These are phyloP conservation scores for Cyberlindnera nakhonratchasimensis DNA, from an alignment of 805 yeast species.

Conservation along the genomic window DNA sequence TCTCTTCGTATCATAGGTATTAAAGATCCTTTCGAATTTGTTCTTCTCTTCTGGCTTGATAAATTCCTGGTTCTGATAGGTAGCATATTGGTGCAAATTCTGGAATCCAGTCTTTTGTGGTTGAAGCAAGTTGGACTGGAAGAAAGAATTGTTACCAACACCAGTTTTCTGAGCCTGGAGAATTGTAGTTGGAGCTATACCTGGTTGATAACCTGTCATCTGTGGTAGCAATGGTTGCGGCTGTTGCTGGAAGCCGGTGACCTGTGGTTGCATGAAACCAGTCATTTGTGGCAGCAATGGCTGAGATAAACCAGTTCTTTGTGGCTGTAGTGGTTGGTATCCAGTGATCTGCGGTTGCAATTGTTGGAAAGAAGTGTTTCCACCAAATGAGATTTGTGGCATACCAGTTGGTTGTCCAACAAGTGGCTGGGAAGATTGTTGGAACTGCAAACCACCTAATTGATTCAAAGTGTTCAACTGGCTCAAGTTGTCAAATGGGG, in stretches of 20 bases:
- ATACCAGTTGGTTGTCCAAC: conserved; percentile 22
- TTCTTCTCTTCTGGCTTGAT: conserved; percentile 85
- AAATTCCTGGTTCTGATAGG: conserved; percentile 47
- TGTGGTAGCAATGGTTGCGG: conserved; percentile 34
- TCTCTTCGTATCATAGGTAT: conserved; percentile 73
- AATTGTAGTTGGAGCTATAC: conserved; percentile 30
- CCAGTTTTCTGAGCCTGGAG: conserved; percentile 68
- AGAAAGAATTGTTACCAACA: conserved; percentile 39
- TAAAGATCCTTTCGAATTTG: conserved; percentile 82
- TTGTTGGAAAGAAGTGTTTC: conserved; percentile 30
- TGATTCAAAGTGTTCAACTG: conserved; percentile 33
- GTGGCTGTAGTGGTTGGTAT: conserved; percentile 33
- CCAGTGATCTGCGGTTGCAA: conserved; percentile 35
- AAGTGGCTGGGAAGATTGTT: conserved; percentile 23
- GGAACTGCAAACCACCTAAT: conserved; percentile 33
- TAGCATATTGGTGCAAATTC: conserved; percentile 27
- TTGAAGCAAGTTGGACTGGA: conserved; percentile 33
- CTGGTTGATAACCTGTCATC: conserved; percentile 25
- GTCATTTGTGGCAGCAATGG: conserved; percentile 33
- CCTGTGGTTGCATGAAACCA: conserved; percentile 33
- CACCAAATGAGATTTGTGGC: conserved; percentile 20
- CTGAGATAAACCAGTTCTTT: conserved; percentile 27
- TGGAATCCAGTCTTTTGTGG: conserved; percentile 31
- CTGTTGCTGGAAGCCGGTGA: conserved; percentile 29
- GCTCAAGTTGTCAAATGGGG: conserved; percentile 40